A percentile compares a stretch with the other conserved stretches of the same genome.
Conservation (phyloP, 305 asterid species). For the Fraxinus floribunda region DNA sequence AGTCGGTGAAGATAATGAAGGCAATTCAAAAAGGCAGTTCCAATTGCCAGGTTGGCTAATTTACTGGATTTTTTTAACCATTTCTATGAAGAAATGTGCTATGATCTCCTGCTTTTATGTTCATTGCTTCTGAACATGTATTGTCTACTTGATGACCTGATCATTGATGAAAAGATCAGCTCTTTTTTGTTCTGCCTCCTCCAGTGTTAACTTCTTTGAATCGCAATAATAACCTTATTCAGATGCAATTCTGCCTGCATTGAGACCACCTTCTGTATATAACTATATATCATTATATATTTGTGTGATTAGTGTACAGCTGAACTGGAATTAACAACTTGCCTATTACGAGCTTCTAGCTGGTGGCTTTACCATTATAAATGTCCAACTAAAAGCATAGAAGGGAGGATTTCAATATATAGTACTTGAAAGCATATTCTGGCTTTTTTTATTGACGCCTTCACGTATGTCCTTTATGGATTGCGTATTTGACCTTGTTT, state of each 20-base stretch:
- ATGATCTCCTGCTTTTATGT: background rate
- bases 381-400: background rate
- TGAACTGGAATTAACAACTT: background rate
- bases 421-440: background rate
- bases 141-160: background rate
- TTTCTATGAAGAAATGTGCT: background rate
- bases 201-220: background rate
- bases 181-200: background rate
- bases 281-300: background rate
- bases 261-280: background rate
- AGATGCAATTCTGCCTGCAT: background rate
- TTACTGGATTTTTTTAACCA: background rate
- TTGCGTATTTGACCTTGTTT: constrained; percentile 18
- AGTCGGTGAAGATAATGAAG: constrained; percentile 72
- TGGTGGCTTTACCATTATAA: background rate
- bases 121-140: background rate
- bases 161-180: background rate
- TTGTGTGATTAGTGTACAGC: background rate
- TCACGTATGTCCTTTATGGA: constrained; percentile 1
- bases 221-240: background rate
- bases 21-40: constrained; percentile 44
- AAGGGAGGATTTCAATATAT: background rate
- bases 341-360: background rate
- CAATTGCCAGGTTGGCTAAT: constrained; percentile 71
- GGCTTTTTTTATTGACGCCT: constrained; percentile 3